These are phyloP conservation scores for Casuarina equisetifolia DNA, from an alignment of 306 rosid genomes.

Conservation along the genomic window DNA sequence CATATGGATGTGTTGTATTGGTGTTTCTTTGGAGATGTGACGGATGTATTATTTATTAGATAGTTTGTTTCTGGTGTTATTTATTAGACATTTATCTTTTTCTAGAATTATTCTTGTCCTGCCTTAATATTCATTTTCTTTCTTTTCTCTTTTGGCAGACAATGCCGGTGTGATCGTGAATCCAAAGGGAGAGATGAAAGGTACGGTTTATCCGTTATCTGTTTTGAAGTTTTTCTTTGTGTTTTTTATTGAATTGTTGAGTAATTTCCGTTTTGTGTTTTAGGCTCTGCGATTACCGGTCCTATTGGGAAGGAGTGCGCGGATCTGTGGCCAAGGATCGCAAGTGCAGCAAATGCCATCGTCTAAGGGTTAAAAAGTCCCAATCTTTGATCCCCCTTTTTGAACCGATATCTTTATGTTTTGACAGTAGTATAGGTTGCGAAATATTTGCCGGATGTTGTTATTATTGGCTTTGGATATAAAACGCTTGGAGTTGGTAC, in stretches of 20 bases:
- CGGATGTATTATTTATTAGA: background rate
- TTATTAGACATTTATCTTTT: background rate
- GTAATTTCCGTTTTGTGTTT: background rate
- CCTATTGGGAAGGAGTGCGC: constrained; percentile 69
- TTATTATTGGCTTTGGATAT: background rate
- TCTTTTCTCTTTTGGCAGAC: constrained; percentile 23
- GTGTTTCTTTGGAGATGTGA: background rate
- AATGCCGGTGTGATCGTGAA: constrained; percentile 63
- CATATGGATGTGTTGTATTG: background rate
- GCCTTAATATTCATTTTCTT: background rate
- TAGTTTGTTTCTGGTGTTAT: background rate
- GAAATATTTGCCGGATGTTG: constrained; percentile 10
- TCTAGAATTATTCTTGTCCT: background rate
- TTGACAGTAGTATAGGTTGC: background rate
- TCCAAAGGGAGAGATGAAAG: constrained; percentile 64
- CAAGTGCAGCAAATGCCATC: constrained; percentile 58
- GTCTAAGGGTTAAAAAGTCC: constrained; percentile 24
- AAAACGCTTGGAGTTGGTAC: background rate
- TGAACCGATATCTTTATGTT: background rate
- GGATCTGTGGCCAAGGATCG: constrained; percentile 61
- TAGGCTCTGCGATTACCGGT: constrained; percentile 62
- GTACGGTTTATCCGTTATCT: constrained; percentile 8
- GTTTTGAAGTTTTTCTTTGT: too few relatives aligned
- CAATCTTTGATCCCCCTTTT: background rate
- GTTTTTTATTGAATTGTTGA: background rate